Evolutionary conservation across 73 alveolate genomes (phyloP).

Genomic region (Tetrahymena borealis): DNA sequence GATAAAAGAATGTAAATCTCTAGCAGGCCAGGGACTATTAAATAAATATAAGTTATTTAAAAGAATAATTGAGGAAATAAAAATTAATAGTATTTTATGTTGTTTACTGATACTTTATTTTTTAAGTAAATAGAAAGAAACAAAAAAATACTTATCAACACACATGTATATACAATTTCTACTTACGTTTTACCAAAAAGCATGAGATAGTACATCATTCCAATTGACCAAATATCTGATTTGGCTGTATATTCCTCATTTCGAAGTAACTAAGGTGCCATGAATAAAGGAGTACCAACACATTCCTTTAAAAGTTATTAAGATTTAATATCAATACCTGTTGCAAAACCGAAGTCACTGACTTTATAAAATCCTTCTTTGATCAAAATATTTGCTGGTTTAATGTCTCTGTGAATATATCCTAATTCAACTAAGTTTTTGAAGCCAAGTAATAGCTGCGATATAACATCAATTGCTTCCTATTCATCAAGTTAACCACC

Average conservation of each 20-base stretch:
- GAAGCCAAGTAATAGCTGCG: neutral
- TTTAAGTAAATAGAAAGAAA: too few species aligned
- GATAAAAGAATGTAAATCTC: conserved; percentile 25
- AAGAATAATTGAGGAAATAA: too few species aligned
- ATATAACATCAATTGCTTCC: neutral
- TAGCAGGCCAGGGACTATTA: conserved; percentile 27
- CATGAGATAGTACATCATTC: conserved; percentile 40
- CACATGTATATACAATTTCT: neutral
- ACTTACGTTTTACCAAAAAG: conserved; percentile 38
- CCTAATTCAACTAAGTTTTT: neutral
- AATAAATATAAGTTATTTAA: neutral
- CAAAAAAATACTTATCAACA: too few species aligned
- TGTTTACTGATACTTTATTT: too few species aligned
- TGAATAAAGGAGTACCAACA: conserved; percentile 42
- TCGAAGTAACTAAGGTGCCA: conserved; percentile 29
- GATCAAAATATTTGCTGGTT: conserved; percentile 48
- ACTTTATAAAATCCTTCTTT: conserved; percentile 18
- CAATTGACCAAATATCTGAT: conserved; percentile 45
- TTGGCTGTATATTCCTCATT: conserved; percentile 21
- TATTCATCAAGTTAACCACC: neutral
- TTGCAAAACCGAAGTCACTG: conserved; percentile 43
- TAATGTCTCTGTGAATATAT: conserved; percentile 46
- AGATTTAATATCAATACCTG: conserved; percentile 24
- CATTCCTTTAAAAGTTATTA: conserved; percentile 23
- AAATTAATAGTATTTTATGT: too few species aligned